Evolutionary conservation across 192 early-diverging fungal genomes (phyloP).

Genomic region (Paraglomus occultum): DNA sequence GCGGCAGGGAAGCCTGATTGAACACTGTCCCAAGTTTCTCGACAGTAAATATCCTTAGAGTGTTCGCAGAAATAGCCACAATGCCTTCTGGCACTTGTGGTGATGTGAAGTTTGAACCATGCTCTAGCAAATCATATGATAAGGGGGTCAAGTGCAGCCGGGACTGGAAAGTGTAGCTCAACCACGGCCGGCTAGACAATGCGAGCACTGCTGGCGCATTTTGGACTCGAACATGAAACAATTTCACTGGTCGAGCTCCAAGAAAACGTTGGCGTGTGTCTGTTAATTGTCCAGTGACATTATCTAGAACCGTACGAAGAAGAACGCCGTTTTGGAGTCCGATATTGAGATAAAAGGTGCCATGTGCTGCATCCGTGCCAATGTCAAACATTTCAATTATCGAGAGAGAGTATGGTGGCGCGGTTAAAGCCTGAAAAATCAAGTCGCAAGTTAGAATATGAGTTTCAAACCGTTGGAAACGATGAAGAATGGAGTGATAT

Average conservation of each 20-base stretch:
- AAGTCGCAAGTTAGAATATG: background rate
- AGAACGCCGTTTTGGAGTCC: slow-evolving; percentile 90
- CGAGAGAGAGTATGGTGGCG: slow-evolving; percentile 68
- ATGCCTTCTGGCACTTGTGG: slow-evolving; percentile 88
- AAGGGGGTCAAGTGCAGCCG: slow-evolving; percentile 79
- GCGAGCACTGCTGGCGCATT: slow-evolving; percentile 77
- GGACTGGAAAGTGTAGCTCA: slow-evolving; percentile 76
- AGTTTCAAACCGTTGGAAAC: background rate
- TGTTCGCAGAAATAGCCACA: slow-evolving; percentile 82
- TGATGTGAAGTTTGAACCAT: slow-evolving; percentile 76
- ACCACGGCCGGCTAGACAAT: slow-evolving; percentile 84
- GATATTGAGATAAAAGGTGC: slow-evolving; percentile 77
- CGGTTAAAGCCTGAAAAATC: slow-evolving; percentile 56
- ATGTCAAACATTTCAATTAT: slow-evolving; percentile 81
- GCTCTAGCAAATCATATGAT: slow-evolving; percentile 81
- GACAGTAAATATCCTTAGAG: slow-evolving; percentile 79
- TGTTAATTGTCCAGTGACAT: slow-evolving; percentile 74
- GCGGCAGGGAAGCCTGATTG: slow-evolving; percentile 80
- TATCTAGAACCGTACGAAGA: slow-evolving; percentile 83
- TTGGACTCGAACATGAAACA: slow-evolving; percentile 68
- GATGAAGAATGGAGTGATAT: background rate
- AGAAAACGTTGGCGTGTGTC: slow-evolving; percentile 75
- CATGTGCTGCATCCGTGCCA: slow-evolving; percentile 52
- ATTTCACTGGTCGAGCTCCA: slow-evolving; percentile 79
- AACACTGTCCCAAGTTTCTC: slow-evolving; percentile 81